Base-by-base conservation (phyloP, 225 moss, liverwort and hornwort species). In the Sphagnum tenellum region DNA sequence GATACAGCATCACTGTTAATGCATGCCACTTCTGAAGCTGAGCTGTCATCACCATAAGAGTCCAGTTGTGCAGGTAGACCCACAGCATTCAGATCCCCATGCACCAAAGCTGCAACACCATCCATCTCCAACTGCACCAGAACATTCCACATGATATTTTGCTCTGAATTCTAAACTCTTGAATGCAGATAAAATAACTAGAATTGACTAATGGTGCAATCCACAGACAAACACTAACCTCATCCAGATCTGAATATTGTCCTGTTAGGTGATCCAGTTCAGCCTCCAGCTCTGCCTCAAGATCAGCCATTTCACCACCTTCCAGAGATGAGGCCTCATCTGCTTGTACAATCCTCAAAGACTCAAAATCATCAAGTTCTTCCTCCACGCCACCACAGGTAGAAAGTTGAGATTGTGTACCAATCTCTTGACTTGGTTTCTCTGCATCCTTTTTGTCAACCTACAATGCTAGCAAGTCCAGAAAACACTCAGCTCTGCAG, bases 211-310 rank as follows among this genome's bases (percentile, higher is more conserved):
- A 29, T 29, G 29, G 29, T 29, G 29, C 29, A 29, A 29, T 29
- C 29, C 29, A 29, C 29, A 29, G 29, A 1, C 29, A 29, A 29
- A 29, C 29, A 29, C 52, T 29, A 29, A 86, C 86, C 78, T 86
- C 82, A 49, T 79, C 82, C 63, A 82, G 63, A 46, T 66, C 70
- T 61, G 77, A 79, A 47, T 65, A 79, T 50, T 77, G 79, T 50
- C 82, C 73, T 53, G 79, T 86, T 10, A 86, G 71, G 46, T 82
- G 86, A 77, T 86, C 82, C 58, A 86, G 79, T 74, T 86, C 82
- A 70, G 86, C 86, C 66, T 86, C 86, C 67, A 86, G 77, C 73
- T 82, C 79, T 9, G 86, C 86, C 73, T 86, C 77, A 8, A 86
- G 79, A 52, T 86, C 82, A 61, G 82, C 77, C 79, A 86, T 82